Evolutionary conservation across 176 grass and related monocot genomes (phyloP), one percentile per base, ranked within the genome.

Genomic region (Rhynchospora tenuis): DNA sequence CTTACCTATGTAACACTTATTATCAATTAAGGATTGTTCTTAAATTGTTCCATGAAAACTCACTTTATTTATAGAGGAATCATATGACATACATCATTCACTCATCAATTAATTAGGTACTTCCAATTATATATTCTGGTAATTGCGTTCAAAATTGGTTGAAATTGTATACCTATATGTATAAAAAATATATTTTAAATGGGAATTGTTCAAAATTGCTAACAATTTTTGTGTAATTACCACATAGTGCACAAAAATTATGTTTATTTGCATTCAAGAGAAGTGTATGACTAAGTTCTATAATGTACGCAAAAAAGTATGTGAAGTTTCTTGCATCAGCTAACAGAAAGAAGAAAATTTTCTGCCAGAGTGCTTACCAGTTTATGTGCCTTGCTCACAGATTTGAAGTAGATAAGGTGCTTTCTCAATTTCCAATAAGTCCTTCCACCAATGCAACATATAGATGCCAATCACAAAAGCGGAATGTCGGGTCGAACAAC

Each of bases 401-500:
- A 47, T 75, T 29, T 76, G 24, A 55, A 28, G 47, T 28, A 55
- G 23, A 54, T 55, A 54, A 76, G 48, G 48, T 29, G 47, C 72
- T 76, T 76, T 76, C 47, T 76, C 72, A 55, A 48, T 55, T 55
- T 29, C 72, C 72, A 81, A 81, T 44, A 45, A 81, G 4, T 81
- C 42, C 23, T 55, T 52, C 11, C 17, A 54, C 77, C 87, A 91
- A 94, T 87, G 59, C 87, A 81, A 62, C 33, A 38, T 84, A 63
- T 69, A 46, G 43, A 56, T 77, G 55, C 89, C 74, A 88, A 84
- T 64, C 75, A 78, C 79, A 82, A 9, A 70, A 22, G 65, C 79
- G 68, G 67, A 84, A 88, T 81, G 87, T 89, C 88, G 85, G 85
- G 74, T 87, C 22, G 11, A 73, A 79, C 74, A 87, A 84, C 83